Conservation (phyloP, 257 asterid genomes). For the Coffea canephora region DNA sequence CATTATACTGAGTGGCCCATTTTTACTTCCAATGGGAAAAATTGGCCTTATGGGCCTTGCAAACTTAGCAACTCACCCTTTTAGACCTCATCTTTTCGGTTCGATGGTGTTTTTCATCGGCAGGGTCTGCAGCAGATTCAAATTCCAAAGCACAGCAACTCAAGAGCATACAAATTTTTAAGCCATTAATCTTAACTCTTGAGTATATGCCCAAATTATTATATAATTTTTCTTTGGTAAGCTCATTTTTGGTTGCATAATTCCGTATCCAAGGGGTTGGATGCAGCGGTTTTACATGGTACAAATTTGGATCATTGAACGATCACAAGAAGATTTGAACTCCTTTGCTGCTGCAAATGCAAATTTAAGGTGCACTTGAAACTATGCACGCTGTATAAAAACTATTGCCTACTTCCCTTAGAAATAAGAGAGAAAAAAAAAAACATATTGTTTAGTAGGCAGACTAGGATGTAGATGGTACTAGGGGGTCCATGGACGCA, state of each 20-base stretch:
- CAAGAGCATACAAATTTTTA: too few relatives aligned
- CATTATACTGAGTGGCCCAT: not conserved
- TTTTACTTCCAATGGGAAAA: not conserved
- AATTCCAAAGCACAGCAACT: too few relatives aligned
- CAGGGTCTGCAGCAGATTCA: too few relatives aligned
- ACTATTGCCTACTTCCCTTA: not conserved
- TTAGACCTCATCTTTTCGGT: too few relatives aligned
- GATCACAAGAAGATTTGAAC: not conserved
- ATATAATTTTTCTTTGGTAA: too few relatives aligned
- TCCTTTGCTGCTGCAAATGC: too few relatives aligned
- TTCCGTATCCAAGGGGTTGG: not conserved
- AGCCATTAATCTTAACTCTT: too few relatives aligned
- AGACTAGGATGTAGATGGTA: conserved; percentile 30
- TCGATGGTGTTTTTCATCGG: too few relatives aligned
- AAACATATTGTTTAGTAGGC: not conserved
- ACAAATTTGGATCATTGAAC: not conserved
- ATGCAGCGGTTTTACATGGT: not conserved
- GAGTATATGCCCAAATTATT: too few relatives aligned
- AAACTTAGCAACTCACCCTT: too few relatives aligned
- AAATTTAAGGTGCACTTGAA: not conserved
- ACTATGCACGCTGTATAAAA: not conserved
- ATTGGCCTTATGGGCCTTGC: too few relatives aligned
- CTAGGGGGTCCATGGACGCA: conserved; percentile 28
- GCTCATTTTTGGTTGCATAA: too few relatives aligned
- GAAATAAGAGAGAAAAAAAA: not conserved